A percentile compares a stretch with the other conserved stretches of the same genome.
These are phyloP conservation scores for Corylus heterophylla DNA, from an alignment of 306 rosid genomes.

Conservation along the genomic window DNA sequence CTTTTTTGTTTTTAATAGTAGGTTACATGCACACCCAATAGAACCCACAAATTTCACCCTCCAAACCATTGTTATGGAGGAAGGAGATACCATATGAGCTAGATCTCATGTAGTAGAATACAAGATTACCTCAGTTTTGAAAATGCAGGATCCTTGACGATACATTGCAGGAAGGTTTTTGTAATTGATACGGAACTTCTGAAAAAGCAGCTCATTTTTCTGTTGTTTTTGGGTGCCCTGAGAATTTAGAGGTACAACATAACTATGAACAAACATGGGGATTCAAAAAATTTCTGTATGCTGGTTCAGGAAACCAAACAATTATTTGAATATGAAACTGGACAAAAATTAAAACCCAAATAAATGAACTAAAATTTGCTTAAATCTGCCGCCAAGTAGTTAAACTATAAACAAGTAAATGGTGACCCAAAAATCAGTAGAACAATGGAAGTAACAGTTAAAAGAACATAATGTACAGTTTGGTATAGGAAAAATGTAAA, in stretches of 20 bases:
- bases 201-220: constrained; percentile 60
- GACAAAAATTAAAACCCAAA: background rate
- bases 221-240: constrained; percentile 57
- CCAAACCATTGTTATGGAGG: background rate
- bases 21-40: background rate
- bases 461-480: background rate
- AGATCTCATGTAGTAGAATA: background rate
- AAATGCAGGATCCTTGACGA: constrained; percentile 79
- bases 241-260: constrained; percentile 4
- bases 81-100: background rate
- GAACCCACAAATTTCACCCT: background rate
- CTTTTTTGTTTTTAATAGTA: background rate
- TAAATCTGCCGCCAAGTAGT: background rate
- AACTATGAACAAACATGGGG: constrained; percentile 5
- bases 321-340: background rate
- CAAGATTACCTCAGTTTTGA: constrained; percentile 45
- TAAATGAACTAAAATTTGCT: background rate
- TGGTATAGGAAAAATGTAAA: background rate
- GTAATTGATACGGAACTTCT: constrained; percentile 62
- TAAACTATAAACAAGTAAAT: background rate
- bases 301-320: background rate
- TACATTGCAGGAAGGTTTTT: constrained; percentile 50
- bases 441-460: constrained; percentile 1
- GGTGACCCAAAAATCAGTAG: background rate
- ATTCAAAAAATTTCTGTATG: background rate